These are phyloP conservation scores for Erythrophleum fordii DNA, from an alignment of 306 rosid genomes.

Conservation along the genomic window DNA sequence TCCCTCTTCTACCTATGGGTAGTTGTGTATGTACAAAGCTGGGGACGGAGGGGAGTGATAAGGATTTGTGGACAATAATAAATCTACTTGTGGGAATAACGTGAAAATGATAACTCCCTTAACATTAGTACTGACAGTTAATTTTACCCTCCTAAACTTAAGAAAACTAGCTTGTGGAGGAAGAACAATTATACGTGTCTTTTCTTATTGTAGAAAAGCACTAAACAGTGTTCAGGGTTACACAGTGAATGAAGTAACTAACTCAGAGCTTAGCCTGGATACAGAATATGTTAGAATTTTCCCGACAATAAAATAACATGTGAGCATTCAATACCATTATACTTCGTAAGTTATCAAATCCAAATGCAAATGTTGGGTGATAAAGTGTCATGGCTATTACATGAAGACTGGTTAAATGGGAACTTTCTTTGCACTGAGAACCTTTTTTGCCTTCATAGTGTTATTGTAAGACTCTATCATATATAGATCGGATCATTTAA, in stretches of 20 bases:
- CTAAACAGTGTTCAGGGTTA: not conserved
- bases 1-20: not conserved
- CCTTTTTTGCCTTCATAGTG: no score
- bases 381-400: not conserved
- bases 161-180: constrained; percentile 21
- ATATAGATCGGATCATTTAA: no score
- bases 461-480: no score
- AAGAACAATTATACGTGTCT: not conserved
- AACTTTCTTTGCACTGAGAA: not conserved
- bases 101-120: not conserved
- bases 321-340: not conserved
- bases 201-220: not conserved
- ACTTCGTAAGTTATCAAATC: not conserved
- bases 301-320: not conserved
- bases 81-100: constrained; percentile 1
- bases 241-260: constrained; percentile 5
- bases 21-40: not conserved
- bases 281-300: not conserved
- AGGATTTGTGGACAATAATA: not conserved
- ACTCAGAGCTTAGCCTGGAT: constrained; percentile 3
- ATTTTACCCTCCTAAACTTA: not conserved
- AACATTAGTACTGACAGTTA: not conserved
- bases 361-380: not conserved
- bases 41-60: constrained; percentile 11
- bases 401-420: no score